Evolutionary conservation across 768 basidiomycete genomes (phyloP).

Genomic region (Hortiboletus campestris): DNA sequence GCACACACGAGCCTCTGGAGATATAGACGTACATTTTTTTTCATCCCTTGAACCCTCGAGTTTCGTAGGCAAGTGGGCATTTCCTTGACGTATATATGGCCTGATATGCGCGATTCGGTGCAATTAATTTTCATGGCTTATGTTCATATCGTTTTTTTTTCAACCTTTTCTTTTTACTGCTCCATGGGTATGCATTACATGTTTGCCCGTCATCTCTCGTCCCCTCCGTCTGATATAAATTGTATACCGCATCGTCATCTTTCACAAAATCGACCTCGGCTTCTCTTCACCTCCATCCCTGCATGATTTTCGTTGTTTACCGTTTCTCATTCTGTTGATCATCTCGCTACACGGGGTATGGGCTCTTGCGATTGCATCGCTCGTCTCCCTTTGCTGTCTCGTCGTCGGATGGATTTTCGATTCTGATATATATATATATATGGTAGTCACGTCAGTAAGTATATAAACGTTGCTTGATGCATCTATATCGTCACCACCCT

Average conservation of each 20-base stretch:
- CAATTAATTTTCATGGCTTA: conserved; percentile 22
- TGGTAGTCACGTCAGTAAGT: conserved; percentile 20
- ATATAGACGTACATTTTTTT: conserved; percentile 44
- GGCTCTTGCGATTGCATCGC: neutral
- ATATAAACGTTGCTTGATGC: conserved; percentile 30
- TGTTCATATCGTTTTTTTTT: conserved; percentile 12
- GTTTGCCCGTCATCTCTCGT: conserved; percentile 3
- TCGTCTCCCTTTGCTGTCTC: neutral
- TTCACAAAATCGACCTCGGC: conserved; percentile 13
- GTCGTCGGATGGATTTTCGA: conserved; percentile 4
- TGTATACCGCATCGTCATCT: conserved; percentile 30
- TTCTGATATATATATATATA: conserved; percentile 19
- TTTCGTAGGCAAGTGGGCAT: conserved; percentile 22
- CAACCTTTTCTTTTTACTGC: conserved; percentile 1
- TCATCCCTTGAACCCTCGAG: neutral
- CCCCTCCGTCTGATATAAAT: conserved; percentile 14
- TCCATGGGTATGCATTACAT: conserved; percentile 14
- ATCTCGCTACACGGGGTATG: neutral
- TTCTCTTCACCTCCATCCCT: neutral
- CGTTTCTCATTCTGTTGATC: neutral
- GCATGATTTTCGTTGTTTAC: neutral
- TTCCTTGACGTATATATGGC: conserved; percentile 20
- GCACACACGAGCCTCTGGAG: conserved; percentile 85
- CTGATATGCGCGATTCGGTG: conserved; percentile 24
- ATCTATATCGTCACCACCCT: conserved; percentile 8